Base-by-base conservation (phyloP, 1,284 basidiomycete genomes). In the Kwoniella shivajii region DNA sequence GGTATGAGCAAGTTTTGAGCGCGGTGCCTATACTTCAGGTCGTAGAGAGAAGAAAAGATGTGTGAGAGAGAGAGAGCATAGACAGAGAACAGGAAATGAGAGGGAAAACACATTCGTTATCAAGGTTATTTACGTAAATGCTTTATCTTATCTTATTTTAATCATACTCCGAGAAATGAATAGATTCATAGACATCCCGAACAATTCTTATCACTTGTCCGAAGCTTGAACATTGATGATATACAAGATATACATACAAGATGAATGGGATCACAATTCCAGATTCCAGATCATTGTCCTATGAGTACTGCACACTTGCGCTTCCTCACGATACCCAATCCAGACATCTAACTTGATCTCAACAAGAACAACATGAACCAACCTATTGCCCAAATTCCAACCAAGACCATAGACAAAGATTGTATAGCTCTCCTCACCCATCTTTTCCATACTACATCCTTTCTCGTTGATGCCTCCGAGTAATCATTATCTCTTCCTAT, bases 361-460 rank as follows among this genome's bases (percentile, higher is more conserved):
- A 63, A 41, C 5, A 63, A 33, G n/a, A 55, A 30, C 30, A 63
- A 39, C 58, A 63, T 60, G 2, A 11, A 55, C 61, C 58, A 60
- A 2, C 58, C 61, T 3, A 33, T 33, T 7, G 54, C 38, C 57
- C 58, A 63, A 9, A 44, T 44, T 16, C 44, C 46, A 30, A 41
- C 52, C 18, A 57, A 41, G 6, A 14, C 34, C 16, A 57, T 24
- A 33, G 52, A 47, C 24, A 24, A 49, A 49, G 50, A 43, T 31
- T 60, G 42, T n/a, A 58, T 41, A 3, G 16, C 43, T 18, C 41
- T 36, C 46, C 56, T 57, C 26, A 56, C 3, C 29, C 51, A 50
- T 37, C 46, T 57, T 38, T 50, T 58, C 56, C 56, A 72, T 11
- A 56, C 62, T 38, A 62, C 61, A 44, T 68, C 67, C 16, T 59